A percentile compares a stretch with the other conserved stretches of the same genome.
Conservation (phyloP, 306 rosid genomes). For the Ormosia emarginata region DNA sequence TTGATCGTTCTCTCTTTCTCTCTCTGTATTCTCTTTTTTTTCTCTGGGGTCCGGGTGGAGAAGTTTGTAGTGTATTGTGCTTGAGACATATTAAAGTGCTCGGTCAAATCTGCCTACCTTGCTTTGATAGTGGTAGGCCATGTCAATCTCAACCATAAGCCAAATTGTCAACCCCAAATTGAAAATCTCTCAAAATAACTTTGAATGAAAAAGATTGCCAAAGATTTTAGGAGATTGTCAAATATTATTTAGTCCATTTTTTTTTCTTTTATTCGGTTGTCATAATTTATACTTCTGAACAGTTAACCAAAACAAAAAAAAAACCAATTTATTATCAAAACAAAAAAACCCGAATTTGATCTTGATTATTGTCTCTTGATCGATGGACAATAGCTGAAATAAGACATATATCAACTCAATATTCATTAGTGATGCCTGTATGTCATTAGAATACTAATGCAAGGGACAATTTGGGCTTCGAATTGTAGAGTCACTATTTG, state of each 20-base stretch:
- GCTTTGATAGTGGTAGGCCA: slow-evolving; percentile 17
- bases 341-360: neutral
- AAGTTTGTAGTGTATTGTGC: slow-evolving; percentile 11
- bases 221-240: neutral
- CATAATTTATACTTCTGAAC: neutral
- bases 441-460: neutral
- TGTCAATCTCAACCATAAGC: slow-evolving; percentile 13
- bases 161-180: slow-evolving; percentile 4
- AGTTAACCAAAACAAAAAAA: too few relatives aligned
- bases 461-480: too few relatives aligned
- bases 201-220: neutral
- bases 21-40: neutral
- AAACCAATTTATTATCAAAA: too few relatives aligned
- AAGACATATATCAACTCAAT: neutral
- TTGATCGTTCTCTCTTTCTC: neutral
- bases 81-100: slow-evolving; percentile 20
- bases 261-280: neutral
- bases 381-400: neutral
- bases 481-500: too few relatives aligned
- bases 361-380: neutral
- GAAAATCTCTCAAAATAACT: slow-evolving; percentile 14
- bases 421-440: neutral
- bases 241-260: neutral
- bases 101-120: slow-evolving; percentile 23
- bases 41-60: neutral